These are phyloP conservation scores for Hysterium pulicare DNA, from an alignment of 2,329 filamentous ascomycete genomes.

Conservation along the genomic window DNA sequence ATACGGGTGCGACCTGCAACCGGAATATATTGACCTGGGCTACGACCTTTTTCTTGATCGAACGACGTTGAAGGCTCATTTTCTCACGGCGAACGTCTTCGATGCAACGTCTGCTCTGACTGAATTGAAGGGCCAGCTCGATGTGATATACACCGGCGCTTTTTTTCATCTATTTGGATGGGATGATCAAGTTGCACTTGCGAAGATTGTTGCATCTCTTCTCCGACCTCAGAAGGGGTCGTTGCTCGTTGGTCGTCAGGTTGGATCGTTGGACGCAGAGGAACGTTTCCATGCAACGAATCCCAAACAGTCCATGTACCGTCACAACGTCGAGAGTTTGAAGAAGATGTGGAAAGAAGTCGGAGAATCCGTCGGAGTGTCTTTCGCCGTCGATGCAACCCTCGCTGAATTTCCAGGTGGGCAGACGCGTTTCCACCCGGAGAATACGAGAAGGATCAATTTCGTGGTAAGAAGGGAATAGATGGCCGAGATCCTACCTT, in stretches of 20 bases:
- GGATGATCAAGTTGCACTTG: slow-evolving; percentile 29
- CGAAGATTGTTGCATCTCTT: slow-evolving; percentile 30
- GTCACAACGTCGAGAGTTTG: slow-evolving; percentile 34
- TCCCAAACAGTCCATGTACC: slow-evolving; percentile 20
- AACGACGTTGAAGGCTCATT: slow-evolving; percentile 44
- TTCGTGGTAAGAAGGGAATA: not conserved
- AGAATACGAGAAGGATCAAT: not conserved
- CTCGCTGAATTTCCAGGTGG: not conserved
- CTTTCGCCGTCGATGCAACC: slow-evolving; percentile 18
- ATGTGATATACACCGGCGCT: slow-evolving; percentile 40
- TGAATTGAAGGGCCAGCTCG: slow-evolving; percentile 26
- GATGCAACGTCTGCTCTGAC: slow-evolving; percentile 24
- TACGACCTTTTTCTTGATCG: slow-evolving; percentile 36
- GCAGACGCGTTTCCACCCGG: not conserved
- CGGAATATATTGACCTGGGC: slow-evolving; percentile 53
- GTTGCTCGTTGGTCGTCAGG: slow-evolving; percentile 53
- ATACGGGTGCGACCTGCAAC: slow-evolving; percentile 38
- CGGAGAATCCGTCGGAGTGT: slow-evolving; percentile 27
- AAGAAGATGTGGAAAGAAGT: slow-evolving; percentile 39
- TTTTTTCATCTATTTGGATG: slow-evolving; percentile 44
- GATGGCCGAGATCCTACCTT: not conserved
- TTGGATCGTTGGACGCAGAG: slow-evolving; percentile 34
- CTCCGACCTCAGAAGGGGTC: slow-evolving; percentile 40
- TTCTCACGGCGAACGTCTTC: slow-evolving; percentile 52
- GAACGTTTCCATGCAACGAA: slow-evolving; percentile 13